phyloP scores from a whole-genome alignment of 768 basidiomycete species.

The Termitomyces sp. region DNA sequence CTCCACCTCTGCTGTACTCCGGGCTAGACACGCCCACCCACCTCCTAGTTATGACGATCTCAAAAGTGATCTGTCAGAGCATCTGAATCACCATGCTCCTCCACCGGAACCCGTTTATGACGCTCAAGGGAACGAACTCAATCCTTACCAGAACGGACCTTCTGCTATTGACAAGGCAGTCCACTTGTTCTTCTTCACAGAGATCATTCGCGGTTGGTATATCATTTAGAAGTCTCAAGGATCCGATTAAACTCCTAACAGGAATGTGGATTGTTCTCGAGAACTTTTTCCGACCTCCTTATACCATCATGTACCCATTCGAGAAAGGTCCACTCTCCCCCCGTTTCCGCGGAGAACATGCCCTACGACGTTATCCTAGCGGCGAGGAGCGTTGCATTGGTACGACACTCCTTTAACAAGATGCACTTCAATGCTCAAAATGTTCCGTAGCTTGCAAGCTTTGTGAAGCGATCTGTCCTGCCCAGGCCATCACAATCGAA shows the following conservation, averaged over 20 bases:
- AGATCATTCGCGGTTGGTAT: constrained; percentile 88
- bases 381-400: constrained; percentile 99
- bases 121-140: constrained; percentile 46
- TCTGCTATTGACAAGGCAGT: constrained; percentile 95
- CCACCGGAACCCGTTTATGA: constrained; percentile 21
- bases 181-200: constrained; percentile 97
- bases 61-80: constrained; percentile 31
- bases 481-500: constrained; percentile 99
- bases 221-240: neutral
- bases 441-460: constrained; percentile 82
- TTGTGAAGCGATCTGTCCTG: constrained; percentile 98
- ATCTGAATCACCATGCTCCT: constrained; percentile 19
- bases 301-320: constrained; percentile 97
- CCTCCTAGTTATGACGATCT: constrained; percentile 25
- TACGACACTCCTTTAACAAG: constrained; percentile 31
- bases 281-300: constrained; percentile 90
- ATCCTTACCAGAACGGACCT: constrained; percentile 75
- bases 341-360: constrained; percentile 98
- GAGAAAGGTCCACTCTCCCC: constrained; percentile 98
- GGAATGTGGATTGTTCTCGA: constrained; percentile 98
- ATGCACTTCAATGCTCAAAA: constrained; percentile 6
- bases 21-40: constrained; percentile 30
- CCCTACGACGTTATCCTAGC: constrained; percentile 90
- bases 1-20: constrained; percentile 35
- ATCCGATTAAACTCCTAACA: constrained; percentile 26